Base-by-base conservation (phyloP, 2,329 filamentous ascomycete species). In the Elsinoe batatas region DNA sequence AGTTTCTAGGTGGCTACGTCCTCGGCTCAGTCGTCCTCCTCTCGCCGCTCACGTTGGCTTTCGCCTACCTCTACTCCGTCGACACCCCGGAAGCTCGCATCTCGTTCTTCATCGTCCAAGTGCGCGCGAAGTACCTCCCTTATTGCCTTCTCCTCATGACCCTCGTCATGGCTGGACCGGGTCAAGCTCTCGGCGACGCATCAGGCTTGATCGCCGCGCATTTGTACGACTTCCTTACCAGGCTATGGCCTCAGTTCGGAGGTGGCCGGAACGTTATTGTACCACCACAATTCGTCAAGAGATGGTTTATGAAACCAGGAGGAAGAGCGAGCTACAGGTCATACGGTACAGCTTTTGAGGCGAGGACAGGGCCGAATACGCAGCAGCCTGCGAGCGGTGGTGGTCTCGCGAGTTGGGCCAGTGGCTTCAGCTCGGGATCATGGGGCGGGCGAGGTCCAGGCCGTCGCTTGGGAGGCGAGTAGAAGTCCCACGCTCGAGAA, bases 161-260 rank as follows among this genome's bases (percentile, higher is more conserved):
- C 10, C 76, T 95, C 18, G 73, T 97, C 54, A 80, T 87, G 66
- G 76, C 72, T 4, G 84, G 84, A 10, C 76, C 77, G 35, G 62
- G 69, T 2, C 72, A 71, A 15, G 78, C 87, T 10, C 66, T 87
- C 56, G 64, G 83, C 3, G 83, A 94, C 65, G 69, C 82, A 3
- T 87, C 81, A 33, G 93, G 93, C n/a, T 76, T 98, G 10, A 61
- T 95, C 42, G 88, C 91, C 11, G 91, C 91, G 3, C 93, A 98
- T 68, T 65, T 93, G 17, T 95, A 89, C 71, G 88, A 97, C 68
- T 98, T 97, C 66, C 70, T 96, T 50, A 89, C 87, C 1, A 81
- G 88, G 49, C 78, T 96, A 40, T 97, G 90, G 77, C 93, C 93
- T 4, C 82, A 87, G 56, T 93, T 93, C 66, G 91, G 90, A 32